Percentiles rank a stretch among this genome's conserved stretches.
phyloP scores from a whole-genome alignment of 2,329 filamentous ascomycete species.

The Arachnopeziza araneosa region DNA sequence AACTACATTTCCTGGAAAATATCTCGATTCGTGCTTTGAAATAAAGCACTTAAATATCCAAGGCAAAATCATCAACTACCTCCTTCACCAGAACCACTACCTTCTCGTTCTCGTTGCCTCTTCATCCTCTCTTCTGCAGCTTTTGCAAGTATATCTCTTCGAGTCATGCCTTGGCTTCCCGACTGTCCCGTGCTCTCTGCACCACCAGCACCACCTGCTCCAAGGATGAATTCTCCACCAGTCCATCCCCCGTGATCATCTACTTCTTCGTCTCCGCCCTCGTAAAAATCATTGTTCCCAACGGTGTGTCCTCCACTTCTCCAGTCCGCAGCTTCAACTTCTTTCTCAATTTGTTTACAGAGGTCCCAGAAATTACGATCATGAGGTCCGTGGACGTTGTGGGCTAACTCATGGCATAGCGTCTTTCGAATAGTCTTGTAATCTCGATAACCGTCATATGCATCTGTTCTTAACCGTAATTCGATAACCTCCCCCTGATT shows the following conservation, averaged over 20 bases:
- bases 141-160: constrained; percentile 69
- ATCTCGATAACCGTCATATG: constrained; percentile 87
- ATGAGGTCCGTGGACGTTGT: constrained; percentile 83
- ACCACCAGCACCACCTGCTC: constrained; percentile 42
- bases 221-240: constrained; percentile 72
- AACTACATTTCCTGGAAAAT: no score
- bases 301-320: constrained; percentile 61
- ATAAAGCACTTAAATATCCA: not conserved
- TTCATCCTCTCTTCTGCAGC: constrained; percentile 58
- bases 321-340: constrained; percentile 80
- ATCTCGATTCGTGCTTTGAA: not conserved
- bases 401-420: constrained; percentile 89
- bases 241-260: constrained; percentile 72
- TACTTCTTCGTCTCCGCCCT: constrained; percentile 42
- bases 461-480: constrained; percentile 83
- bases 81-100: constrained; percentile 5
- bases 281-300: constrained; percentile 53
- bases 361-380: constrained; percentile 86
- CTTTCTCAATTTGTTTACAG: constrained; percentile 78
- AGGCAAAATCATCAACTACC: not conserved
- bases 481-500: constrained; percentile 89
- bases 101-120: constrained; percentile 23
- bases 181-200: constrained; percentile 31
- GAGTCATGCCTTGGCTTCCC: constrained; percentile 44
- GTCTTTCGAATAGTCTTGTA: constrained; percentile 90